A percentile compares a stretch with the other conserved stretches of the same genome.
Evolutionary conservation across 352 stramenopile species (phyloP).

Genomic region (Globisporangium camurandrum): DNA sequence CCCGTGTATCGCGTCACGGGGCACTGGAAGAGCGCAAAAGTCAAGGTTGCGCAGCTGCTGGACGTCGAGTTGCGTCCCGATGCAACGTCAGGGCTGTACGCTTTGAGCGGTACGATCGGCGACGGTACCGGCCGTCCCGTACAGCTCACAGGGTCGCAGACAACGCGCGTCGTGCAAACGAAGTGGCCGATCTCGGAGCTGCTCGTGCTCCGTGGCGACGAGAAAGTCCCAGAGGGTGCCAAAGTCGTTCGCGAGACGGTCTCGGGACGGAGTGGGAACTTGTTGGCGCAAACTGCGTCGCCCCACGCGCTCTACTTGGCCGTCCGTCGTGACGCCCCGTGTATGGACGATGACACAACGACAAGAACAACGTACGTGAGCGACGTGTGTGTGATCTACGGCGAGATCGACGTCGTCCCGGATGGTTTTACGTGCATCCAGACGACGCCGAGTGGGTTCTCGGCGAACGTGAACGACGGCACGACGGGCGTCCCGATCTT

Average conservation of each 20-base stretch:
- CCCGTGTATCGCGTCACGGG: constrained; percentile 50
- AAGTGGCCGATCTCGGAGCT: constrained; percentile 76
- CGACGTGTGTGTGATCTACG: constrained; percentile 81
- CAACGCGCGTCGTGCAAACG: constrained; percentile 40
- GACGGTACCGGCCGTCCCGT: constrained; percentile 52
- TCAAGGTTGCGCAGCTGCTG: constrained; percentile 66
- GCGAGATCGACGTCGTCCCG: constrained; percentile 76
- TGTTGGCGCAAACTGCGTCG: constrained; percentile 66
- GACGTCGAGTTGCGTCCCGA: constrained; percentile 59
- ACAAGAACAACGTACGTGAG: constrained; percentile 37
- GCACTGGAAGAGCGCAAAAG: constrained; percentile 67
- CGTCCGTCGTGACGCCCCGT: constrained; percentile 54
- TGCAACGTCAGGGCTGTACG: constrained; percentile 22
- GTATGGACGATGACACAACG: constrained; percentile 1
- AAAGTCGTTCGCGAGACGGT: constrained; percentile 64
- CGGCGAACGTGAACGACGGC: constrained; percentile 80
- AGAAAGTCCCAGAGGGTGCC: constrained; percentile 59
- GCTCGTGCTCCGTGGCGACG: constrained; percentile 66
- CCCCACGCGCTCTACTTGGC: constrained; percentile 68
- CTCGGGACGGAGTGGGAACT: constrained; percentile 60
- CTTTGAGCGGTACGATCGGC: constrained; percentile 59
- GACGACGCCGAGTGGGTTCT: constrained; percentile 55
- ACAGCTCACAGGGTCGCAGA: constrained; percentile 52
- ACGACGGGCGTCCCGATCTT: constrained; percentile 71
- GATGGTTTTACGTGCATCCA: constrained; percentile 71